These are phyloP conservation scores for Cornus kousa DNA, from an alignment of 148 eudicot genomes.

Conservation along the genomic window DNA sequence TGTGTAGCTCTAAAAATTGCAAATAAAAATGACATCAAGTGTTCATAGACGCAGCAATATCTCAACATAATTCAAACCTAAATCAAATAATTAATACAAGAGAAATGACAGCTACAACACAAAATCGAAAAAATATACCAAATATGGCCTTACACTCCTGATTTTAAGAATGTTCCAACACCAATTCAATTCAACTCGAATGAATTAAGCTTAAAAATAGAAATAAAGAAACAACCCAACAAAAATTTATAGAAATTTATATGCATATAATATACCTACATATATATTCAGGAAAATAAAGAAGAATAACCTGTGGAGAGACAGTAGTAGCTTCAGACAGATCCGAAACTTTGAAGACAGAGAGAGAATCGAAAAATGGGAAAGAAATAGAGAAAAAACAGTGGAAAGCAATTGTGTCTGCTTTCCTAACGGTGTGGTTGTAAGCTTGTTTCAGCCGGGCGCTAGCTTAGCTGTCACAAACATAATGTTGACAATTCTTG, in stretches of 20 bases:
- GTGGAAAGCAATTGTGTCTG: too few relatives aligned
- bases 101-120: not conserved
- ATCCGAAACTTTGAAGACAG: not conserved
- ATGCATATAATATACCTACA: not conserved
- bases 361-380: not conserved
- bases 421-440: not conserved
- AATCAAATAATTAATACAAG: not conserved
- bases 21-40: not conserved
- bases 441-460: too few relatives aligned
- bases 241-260: not conserved
- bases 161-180: not conserved
- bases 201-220: not conserved
- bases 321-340: not conserved
- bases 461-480: too few relatives aligned
- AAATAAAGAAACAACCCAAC: not conserved
- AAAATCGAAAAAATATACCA: not conserved
- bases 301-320: slow-evolving; percentile 3
- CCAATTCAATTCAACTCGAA: not conserved
- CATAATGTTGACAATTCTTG: too few relatives aligned
- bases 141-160: not conserved
- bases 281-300: not conserved
- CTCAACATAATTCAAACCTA: not conserved
- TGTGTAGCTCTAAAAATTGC: not conserved
- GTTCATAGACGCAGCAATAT: not conserved
- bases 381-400: not conserved